Conservation (phyloP, 2,329 filamentous ascomycete genomes). For the Ophiostoma sp. region DNA sequence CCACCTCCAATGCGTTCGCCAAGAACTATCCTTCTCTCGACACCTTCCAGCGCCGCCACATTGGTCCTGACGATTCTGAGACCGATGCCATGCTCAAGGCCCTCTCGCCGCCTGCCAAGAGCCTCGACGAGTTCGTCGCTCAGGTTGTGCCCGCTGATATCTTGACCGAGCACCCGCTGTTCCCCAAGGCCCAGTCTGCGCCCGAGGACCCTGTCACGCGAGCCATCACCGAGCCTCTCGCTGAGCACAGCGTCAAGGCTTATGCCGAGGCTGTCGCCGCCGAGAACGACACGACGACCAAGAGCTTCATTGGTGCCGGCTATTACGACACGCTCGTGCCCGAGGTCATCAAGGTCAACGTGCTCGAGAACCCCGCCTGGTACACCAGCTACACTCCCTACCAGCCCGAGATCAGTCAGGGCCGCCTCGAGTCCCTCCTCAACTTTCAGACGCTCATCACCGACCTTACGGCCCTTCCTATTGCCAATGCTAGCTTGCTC, state of each 20-base stretch:
- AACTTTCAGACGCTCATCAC: slow-evolving; percentile 94
- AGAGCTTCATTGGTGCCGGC: slow-evolving; percentile 77
- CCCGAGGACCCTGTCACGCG: slow-evolving; percentile 36
- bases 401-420: slow-evolving; percentile 95
- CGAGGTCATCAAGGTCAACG: slow-evolving; percentile 84
- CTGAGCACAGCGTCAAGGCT: slow-evolving; percentile 56
- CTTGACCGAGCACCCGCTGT: slow-evolving; percentile 60
- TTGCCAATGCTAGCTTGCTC: slow-evolving; percentile 84
- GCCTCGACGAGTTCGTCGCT: slow-evolving; percentile 74
- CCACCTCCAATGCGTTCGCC: slow-evolving; percentile 22
- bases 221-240: slow-evolving; percentile 39
- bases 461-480: slow-evolving; percentile 78
- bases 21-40: slow-evolving; percentile 40
- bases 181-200: slow-evolving; percentile 44
- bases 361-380: slow-evolving; percentile 90
- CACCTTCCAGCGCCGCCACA: slow-evolving; percentile 75
- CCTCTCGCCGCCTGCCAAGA: slow-evolving; percentile 66
- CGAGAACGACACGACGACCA: slow-evolving; percentile 39
- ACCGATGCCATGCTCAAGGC: slow-evolving; percentile 72
- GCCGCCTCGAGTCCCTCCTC: slow-evolving; percentile 80
- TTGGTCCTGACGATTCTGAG: slow-evolving; percentile 69
- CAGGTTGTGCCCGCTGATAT: slow-evolving; percentile 80
- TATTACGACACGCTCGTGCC: slow-evolving; percentile 86
- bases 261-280: slow-evolving; percentile 34
- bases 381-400: slow-evolving; percentile 98